These are phyloP conservation scores for Sporobolus alterniflorus DNA, from an alignment of 202 grass and related monocot genomes.

Conservation along the genomic window DNA sequence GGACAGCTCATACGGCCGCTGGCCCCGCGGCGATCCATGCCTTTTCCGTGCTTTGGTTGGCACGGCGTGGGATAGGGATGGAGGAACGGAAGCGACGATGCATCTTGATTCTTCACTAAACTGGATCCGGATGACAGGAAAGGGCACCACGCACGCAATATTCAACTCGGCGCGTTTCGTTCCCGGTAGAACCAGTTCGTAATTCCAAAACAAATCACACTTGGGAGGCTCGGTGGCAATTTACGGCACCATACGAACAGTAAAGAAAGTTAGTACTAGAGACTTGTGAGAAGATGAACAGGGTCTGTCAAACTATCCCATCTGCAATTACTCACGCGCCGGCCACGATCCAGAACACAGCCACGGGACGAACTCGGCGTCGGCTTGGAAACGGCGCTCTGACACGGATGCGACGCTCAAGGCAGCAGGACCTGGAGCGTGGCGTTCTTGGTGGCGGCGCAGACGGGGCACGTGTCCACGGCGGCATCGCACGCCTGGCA, in stretches of 20 bases:
- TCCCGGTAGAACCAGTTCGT: too few relatives aligned
- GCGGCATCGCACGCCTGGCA: slow-evolving; percentile 51
- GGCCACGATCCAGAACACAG: not conserved
- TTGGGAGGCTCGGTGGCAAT: too few relatives aligned
- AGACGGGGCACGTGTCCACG: slow-evolving; percentile 45
- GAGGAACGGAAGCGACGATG: too few relatives aligned
- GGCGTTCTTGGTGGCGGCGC: slow-evolving; percentile 48
- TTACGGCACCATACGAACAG: not conserved
- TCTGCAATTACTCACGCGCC: not conserved
- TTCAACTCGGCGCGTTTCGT: too few relatives aligned
- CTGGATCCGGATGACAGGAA: too few relatives aligned
- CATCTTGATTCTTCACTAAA: too few relatives aligned
- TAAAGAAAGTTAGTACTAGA: not conserved
- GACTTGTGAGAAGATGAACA: not conserved
- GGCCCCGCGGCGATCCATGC: not conserved
- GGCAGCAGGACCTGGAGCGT: slow-evolving; percentile 52
- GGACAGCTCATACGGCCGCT: not conserved
- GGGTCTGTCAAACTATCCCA: not conserved
- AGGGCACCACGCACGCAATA: too few relatives aligned
- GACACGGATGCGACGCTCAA: not conserved
- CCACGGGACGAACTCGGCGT: not conserved
- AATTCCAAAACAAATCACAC: too few relatives aligned
- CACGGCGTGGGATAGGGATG: too few relatives aligned
- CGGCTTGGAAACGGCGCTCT: too few relatives aligned
- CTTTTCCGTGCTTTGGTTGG: not conserved